phyloP scores from a whole-genome alignment of 345 rosid genomes.

The Pugionium dolabratum region DNA sequence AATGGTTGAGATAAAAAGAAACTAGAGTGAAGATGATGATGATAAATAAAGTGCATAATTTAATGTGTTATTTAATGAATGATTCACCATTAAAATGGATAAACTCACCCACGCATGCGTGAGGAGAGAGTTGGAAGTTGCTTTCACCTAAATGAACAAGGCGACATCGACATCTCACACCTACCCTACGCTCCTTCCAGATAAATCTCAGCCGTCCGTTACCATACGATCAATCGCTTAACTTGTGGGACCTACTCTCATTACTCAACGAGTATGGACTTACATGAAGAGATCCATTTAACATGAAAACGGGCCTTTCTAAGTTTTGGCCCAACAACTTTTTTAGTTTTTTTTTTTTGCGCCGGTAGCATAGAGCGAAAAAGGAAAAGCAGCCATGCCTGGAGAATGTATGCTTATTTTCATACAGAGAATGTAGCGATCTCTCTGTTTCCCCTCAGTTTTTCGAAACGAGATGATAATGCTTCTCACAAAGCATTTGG shows the following conservation, averaged over 20 bases:
- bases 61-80: too few species aligned
- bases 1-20: too few species aligned
- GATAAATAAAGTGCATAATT: too few species aligned
- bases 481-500: too few species aligned
- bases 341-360: neutral
- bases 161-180: slow-evolving; percentile 42
- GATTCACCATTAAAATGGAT: neutral
- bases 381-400: too few species aligned
- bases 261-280: neutral
- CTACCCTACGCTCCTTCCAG: slow-evolving; percentile 21
- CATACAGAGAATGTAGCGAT: too few species aligned
- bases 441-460: too few species aligned
- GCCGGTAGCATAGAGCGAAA: neutral
- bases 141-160: slow-evolving; percentile 35
- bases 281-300: neutral
- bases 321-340: neutral
- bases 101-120: slow-evolving; percentile 15
- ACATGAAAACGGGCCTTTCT: neutral
- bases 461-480: too few species aligned
- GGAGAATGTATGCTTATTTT: too few species aligned
- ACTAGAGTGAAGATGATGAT: too few species aligned
- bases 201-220: slow-evolving; percentile 33
- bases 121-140: slow-evolving; percentile 31
- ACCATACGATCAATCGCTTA: slow-evolving; percentile 1
- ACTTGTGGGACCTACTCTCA: slow-evolving; percentile 6